phyloP scores from a whole-genome alignment of 192 early-diverging fungal species.

The Coemansia sp. region DNA sequence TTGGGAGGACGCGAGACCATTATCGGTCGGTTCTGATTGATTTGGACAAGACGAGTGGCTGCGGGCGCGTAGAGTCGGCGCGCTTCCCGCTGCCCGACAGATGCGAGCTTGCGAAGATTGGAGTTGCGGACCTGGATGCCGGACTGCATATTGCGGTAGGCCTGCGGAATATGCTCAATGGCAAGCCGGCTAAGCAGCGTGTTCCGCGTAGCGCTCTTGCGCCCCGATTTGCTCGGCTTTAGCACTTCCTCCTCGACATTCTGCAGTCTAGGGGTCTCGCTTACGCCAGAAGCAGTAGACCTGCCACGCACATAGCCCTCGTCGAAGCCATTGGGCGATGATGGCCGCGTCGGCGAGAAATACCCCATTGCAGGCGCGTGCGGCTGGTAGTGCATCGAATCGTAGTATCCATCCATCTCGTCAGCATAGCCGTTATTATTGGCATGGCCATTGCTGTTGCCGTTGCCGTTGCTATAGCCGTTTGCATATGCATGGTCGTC shows the following conservation, averaged over 20 bases:
- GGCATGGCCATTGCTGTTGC: constrained; percentile 3
- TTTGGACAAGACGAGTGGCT: constrained; percentile 21
- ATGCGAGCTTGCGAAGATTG: constrained; percentile 69
- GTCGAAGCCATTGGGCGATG: constrained; percentile 20
- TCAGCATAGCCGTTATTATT: constrained; percentile 17
- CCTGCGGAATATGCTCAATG: constrained; percentile 44
- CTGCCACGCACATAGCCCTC: constrained; percentile 21
- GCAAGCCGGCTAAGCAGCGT: constrained; percentile 29
- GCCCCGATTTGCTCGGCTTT: background rate
- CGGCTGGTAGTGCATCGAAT: constrained; percentile 1
- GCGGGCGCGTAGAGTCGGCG: constrained; percentile 52
- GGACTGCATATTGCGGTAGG: constrained; percentile 38
- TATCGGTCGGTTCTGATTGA: constrained; percentile 24
- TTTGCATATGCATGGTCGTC: background rate
- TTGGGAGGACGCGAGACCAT: constrained; percentile 46
- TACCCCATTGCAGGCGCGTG: constrained; percentile 46
- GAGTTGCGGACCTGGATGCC: constrained; percentile 40
- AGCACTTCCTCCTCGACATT: constrained; percentile 17
- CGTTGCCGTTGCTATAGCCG: constrained; percentile 1
- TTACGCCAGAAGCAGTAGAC: constrained; percentile 22
- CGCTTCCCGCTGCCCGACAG: constrained; percentile 71
- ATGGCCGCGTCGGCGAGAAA: constrained; percentile 32
- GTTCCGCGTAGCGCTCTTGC: background rate
- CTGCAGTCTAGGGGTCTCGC: constrained; percentile 21
- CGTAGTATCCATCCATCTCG: constrained; percentile 14